Percentiles rank a stretch among this genome's conserved stretches.
phyloP scores from a whole-genome alignment of 768 basidiomycete genomes.

The Pulveroboletus sp. region DNA sequence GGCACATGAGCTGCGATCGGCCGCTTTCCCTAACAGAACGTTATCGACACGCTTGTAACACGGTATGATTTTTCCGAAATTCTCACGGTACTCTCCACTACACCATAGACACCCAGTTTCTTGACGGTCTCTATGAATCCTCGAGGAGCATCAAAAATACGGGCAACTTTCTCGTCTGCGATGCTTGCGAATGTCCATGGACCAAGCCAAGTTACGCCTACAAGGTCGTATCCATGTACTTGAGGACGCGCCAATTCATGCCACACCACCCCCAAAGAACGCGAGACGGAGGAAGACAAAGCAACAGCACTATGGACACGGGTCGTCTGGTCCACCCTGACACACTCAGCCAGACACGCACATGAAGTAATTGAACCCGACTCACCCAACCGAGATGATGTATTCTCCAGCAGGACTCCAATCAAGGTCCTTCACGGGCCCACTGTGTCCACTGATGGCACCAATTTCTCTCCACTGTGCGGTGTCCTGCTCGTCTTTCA shows the following conservation, averaged over 20 bases:
- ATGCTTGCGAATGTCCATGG: constrained; percentile 81
- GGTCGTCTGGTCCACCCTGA: constrained; percentile 85
- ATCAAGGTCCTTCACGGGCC: constrained; percentile 68
- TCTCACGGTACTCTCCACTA: constrained; percentile 49
- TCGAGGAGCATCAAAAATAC: constrained; percentile 88
- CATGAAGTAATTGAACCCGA: background rate
- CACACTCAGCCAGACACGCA: background rate
- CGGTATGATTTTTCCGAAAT: background rate
- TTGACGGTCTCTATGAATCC: constrained; percentile 68
- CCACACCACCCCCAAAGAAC: constrained; percentile 45
- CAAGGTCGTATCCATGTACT: constrained; percentile 92
- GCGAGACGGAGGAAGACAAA: constrained; percentile 3
- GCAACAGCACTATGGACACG: constrained; percentile 71
- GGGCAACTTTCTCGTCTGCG: constrained; percentile 93
- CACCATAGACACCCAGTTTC: constrained; percentile 42
- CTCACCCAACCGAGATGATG: constrained; percentile 79
- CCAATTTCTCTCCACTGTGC: constrained; percentile 70
- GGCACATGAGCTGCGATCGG: constrained; percentile 86
- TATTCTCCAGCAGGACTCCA: constrained; percentile 91
- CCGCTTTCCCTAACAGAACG: constrained; percentile 43
- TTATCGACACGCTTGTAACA: constrained; percentile 1
- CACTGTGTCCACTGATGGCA: constrained; percentile 84
- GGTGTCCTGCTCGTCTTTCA: constrained; percentile 17
- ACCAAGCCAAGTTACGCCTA: constrained; percentile 72
- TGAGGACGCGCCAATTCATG: constrained; percentile 91